Base-by-base conservation (phyloP, 345 rosid species). In the Salix brachista region DNA sequence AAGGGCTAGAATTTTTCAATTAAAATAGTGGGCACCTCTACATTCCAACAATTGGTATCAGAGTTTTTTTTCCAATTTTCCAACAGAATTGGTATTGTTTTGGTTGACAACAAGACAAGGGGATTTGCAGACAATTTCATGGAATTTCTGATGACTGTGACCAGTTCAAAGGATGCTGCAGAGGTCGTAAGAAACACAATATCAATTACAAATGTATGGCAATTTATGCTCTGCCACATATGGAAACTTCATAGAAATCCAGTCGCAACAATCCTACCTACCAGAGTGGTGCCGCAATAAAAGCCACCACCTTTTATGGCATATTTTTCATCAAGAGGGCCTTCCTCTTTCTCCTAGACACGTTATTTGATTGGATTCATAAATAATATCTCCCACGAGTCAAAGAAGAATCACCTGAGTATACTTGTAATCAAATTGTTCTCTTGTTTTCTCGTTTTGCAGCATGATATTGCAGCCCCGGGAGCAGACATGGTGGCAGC, bases 391-490 rank as follows among this genome's bases (percentile, higher is more conserved):
- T 44, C 46, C 30, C 61, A 56, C 61, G 26, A 56, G 25, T 21
- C 25, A 56, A 23, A n/a, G 26, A 21, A 56, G 26, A 23, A 23
- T 56, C 26, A 1, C 61, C 61, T 8, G 52, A 30, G 48, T 26
- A 11, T 13, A 64, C 16, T 0, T 19, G 1, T 44, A 2, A 46
- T 23, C 46, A 39, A 21, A 70, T 39, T 60, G 71, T 69, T 66
- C 32, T 7, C 71, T 13, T 77, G 69, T 44, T 3, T 62, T 37
- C 32, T 12, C 7, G 36, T 36, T 52, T 36, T 21, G 76, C 90
- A 92, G 96, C 98, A 97, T 39, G 96, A 92, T 78, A 87, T 94
- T 26, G 81, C 92, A 25, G 98, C 96, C 65, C 94, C 93, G 6
- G 92, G 94, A 77, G 96, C 85, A 0, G 75, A 80, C 42, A 90